Percentiles rank a stretch among this genome's conserved stretches.
Conservation (phyloP, 352 stramenopile genomes). For the Globisporangium radiosum region DNA sequence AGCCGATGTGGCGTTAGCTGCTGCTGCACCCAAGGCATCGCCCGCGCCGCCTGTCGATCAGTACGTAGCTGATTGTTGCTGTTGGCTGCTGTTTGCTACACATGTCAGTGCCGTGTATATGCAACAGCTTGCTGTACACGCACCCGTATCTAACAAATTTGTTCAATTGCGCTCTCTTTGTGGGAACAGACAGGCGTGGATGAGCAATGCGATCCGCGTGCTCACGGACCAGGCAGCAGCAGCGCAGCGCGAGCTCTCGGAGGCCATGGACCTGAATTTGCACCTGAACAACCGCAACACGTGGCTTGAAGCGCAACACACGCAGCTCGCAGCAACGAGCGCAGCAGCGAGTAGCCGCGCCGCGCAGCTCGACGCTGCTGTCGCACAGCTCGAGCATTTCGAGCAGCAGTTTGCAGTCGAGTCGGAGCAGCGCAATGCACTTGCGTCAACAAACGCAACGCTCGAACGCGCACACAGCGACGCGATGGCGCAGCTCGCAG, state of each 20-base stretch:
- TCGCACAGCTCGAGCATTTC: slow-evolving; percentile 25
- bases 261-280: slow-evolving; percentile 79
- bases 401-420: slow-evolving; percentile 11
- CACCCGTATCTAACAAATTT: background rate
- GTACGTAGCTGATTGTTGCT: slow-evolving; percentile 19
- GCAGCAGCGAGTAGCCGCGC: too few species aligned
- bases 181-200: slow-evolving; percentile 22
- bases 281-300: slow-evolving; percentile 75
- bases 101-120: too few species aligned
- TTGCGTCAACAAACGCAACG: background rate
- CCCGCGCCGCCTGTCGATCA: slow-evolving; percentile 16
- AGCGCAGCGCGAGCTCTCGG: slow-evolving; percentile 68
- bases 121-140: too few species aligned
- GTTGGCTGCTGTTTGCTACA: background rate
- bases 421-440: too few species aligned
- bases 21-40: background rate
- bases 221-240: slow-evolving; percentile 67
- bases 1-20: slow-evolving; percentile 15
- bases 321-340: too few species aligned
- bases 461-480: background rate
- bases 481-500: background rate
- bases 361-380: slow-evolving; percentile 17
- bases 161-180: too few species aligned
- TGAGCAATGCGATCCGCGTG: slow-evolving; percentile 46
- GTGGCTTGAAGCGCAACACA: slow-evolving; percentile 64